A percentile compares a stretch with the other conserved stretches of the same genome.
Conservation (phyloP, 352 stramenopile genomes). For the Pythium dissimile region DNA sequence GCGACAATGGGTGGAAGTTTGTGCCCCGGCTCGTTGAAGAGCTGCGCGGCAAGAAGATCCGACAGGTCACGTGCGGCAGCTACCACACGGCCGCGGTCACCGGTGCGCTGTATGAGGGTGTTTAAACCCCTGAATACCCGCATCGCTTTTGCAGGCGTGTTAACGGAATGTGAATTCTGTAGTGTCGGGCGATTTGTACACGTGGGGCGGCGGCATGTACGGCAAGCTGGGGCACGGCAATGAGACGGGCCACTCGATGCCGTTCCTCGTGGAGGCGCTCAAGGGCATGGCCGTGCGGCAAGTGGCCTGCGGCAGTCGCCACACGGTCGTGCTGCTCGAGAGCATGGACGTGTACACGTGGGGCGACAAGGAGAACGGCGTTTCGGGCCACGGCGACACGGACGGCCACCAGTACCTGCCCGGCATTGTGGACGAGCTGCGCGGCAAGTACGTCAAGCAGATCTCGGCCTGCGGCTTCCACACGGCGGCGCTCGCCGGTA, state of each 20-base stretch:
- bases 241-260: slow-evolving; percentile 92
- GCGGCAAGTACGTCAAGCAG: slow-evolving; percentile 84
- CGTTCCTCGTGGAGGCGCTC: slow-evolving; percentile 93
- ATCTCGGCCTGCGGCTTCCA: slow-evolving; percentile 88
- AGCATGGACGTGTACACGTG: slow-evolving; percentile 91
- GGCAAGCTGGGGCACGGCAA: slow-evolving; percentile 92
- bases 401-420: slow-evolving; percentile 95
- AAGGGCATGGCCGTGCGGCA: slow-evolving; percentile 87
- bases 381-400: slow-evolving; percentile 92
- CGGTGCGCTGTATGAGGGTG: slow-evolving; percentile 24
- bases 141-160: no score
- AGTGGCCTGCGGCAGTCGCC: slow-evolving; percentile 92
- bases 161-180: no score
- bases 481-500: slow-evolving; percentile 72
- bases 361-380: slow-evolving; percentile 96
- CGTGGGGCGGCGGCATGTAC: slow-evolving; percentile 95
- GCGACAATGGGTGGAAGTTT: slow-evolving; percentile 97
- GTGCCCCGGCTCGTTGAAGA: slow-evolving; percentile 92
- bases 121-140: no score
- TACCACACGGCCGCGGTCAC: slow-evolving; percentile 96
- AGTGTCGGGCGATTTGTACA: slow-evolving; percentile 92
- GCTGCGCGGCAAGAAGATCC: slow-evolving; percentile 87
- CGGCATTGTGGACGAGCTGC: slow-evolving; percentile 86
- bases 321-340: slow-evolving; percentile 91
- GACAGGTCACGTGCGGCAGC: slow-evolving; percentile 93